A percentile compares a stretch with the other conserved stretches of the same genome.
phyloP scores from a whole-genome alignment of 352 stramenopile species.

The Globisporangium acanthophoron region DNA sequence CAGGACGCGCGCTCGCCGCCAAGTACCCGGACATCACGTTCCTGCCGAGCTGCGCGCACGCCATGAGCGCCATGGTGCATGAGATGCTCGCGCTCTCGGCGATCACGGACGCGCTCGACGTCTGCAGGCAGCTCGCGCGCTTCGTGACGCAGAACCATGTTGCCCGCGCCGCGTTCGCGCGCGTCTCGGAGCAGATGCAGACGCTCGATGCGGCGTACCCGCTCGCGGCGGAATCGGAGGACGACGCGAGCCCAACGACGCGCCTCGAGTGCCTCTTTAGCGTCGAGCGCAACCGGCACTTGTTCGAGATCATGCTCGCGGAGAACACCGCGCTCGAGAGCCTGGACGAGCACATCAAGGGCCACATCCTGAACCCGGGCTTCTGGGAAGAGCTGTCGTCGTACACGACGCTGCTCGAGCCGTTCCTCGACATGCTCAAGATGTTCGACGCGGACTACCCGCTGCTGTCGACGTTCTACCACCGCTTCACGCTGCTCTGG shows the following conservation, averaged over 20 bases:
- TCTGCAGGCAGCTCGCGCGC: constrained; percentile 31
- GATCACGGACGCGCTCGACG: constrained; percentile 32
- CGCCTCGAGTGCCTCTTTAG: constrained; percentile 45
- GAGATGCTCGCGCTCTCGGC: constrained; percentile 44
- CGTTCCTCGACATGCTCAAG: constrained; percentile 66
- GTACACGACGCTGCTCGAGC: constrained; percentile 50
- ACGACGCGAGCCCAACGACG: constrained; percentile 23
- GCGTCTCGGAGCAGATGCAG: constrained; percentile 46
- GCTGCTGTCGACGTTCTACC: constrained; percentile 68
- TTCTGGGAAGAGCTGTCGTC: constrained; percentile 58
- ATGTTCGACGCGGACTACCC: constrained; percentile 57
- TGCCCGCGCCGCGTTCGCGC: constrained; percentile 34
- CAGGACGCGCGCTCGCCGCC: constrained; percentile 28
- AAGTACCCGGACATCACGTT: constrained; percentile 65
- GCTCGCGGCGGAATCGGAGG: constrained; percentile 16
- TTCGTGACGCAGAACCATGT: constrained; percentile 49
- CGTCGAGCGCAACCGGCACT: constrained; percentile 50
- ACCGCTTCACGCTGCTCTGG: constrained; percentile 66
- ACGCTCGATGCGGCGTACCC: constrained; percentile 30
- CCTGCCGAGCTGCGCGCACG: constrained; percentile 51
- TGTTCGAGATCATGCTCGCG: constrained; percentile 50
- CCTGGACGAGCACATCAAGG: constrained; percentile 29
- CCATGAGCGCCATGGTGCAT: constrained; percentile 51
- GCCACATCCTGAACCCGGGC: constrained; percentile 34
- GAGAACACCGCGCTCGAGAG: constrained; percentile 36